A percentile compares a stretch with the other conserved stretches of the same genome.
These are phyloP conservation scores for Wallacemonas sp. DNA, from an alignment of 208 protist species.

Conservation along the genomic window DNA sequence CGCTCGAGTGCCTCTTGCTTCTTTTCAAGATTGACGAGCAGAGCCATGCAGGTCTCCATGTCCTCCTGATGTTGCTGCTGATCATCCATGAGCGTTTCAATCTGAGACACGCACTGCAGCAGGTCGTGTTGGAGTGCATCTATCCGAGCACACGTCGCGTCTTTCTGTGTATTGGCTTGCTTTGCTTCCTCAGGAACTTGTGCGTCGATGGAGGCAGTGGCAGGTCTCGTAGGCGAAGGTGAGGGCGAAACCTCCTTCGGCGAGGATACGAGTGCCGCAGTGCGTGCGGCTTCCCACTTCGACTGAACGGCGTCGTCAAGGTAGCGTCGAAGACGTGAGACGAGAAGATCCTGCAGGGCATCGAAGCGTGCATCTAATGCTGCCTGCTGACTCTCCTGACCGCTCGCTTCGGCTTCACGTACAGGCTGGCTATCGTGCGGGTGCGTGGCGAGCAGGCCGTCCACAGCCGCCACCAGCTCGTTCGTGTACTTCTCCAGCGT, in stretches of 20 bases:
- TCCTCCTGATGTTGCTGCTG: constrained; percentile 22
- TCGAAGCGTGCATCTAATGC: not conserved
- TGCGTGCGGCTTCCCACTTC: too few relatives aligned
- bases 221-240: too few relatives aligned
- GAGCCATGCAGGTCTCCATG: not conserved
- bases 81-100: constrained; percentile 35
- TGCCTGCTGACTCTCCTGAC: not conserved
- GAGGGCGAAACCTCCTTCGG: too few relatives aligned
- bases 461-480: constrained; percentile 18
- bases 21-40: not conserved
- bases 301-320: not conserved
- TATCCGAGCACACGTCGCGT: too few relatives aligned
- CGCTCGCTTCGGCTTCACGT: not conserved
- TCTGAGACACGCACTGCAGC: constrained; percentile 25
- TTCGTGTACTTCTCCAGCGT: constrained; percentile 13
- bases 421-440: not conserved
- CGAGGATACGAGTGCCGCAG: too few relatives aligned
- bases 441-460: constrained; percentile 11
- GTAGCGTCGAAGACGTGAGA: not conserved
- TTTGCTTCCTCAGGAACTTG: too few relatives aligned
- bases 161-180: too few relatives aligned
- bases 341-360: not conserved
- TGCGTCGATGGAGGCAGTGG: too few relatives aligned
- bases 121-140: constrained; percentile 33
- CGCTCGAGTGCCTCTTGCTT: not conserved